A percentile compares a stretch with the other conserved stretches of the same genome.
Evolutionary conservation across 2,329 filamentous ascomycete species (phyloP).

Genomic region (Ustilaginoidea virens): DNA sequence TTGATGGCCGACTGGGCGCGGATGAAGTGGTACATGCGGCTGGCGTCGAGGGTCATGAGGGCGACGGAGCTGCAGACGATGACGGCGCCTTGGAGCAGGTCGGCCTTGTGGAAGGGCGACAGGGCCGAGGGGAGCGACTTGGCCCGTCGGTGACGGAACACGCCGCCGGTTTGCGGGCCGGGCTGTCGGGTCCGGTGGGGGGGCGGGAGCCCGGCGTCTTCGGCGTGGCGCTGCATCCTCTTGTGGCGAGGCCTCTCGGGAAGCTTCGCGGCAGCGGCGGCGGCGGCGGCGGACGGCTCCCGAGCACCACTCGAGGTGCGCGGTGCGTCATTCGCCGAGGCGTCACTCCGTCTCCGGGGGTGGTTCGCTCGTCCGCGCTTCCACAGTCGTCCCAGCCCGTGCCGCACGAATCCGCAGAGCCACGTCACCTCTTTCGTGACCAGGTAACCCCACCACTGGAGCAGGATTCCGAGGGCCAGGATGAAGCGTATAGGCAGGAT

Average conservation of each 20-base stretch:
- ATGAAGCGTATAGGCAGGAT: slow-evolving; percentile 82
- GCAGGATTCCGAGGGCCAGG: slow-evolving; percentile 61
- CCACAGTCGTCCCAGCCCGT: slow-evolving; percentile 69
- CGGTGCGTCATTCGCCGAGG: slow-evolving; percentile 22
- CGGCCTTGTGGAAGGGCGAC: slow-evolving; percentile 82
- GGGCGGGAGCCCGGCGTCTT: slow-evolving; percentile 4
- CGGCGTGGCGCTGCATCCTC: slow-evolving; percentile 1
- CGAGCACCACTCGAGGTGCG: slow-evolving; percentile 22
- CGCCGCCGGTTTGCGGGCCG: slow-evolving; percentile 17
- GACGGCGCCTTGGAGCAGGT: slow-evolving; percentile 78
- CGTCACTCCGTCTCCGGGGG: slow-evolving; percentile 18
- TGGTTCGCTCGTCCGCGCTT: slow-evolving; percentile 31
- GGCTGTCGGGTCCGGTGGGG: slow-evolving; percentile 8
- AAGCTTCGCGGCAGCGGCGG: slow-evolving; percentile 3
- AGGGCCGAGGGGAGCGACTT: slow-evolving; percentile 77
- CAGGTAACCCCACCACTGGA: slow-evolving; percentile 64
- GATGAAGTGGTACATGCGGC: slow-evolving; percentile 95
- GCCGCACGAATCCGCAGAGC: slow-evolving; percentile 62
- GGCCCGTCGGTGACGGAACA: slow-evolving; percentile 50
- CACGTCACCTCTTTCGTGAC: slow-evolving; percentile 56
- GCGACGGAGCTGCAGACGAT: slow-evolving; percentile 75
- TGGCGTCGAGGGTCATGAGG: slow-evolving; percentile 84
- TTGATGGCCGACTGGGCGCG: slow-evolving; percentile 94
- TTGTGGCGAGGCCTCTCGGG: slow-evolving; percentile 4
- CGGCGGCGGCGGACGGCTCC: slow-evolving; percentile 9